Percentiles rank a stretch among this genome's conserved stretches.
phyloP scores from a whole-genome alignment of 2,329 filamentous ascomycete species.

The Alternaria sp. region DNA sequence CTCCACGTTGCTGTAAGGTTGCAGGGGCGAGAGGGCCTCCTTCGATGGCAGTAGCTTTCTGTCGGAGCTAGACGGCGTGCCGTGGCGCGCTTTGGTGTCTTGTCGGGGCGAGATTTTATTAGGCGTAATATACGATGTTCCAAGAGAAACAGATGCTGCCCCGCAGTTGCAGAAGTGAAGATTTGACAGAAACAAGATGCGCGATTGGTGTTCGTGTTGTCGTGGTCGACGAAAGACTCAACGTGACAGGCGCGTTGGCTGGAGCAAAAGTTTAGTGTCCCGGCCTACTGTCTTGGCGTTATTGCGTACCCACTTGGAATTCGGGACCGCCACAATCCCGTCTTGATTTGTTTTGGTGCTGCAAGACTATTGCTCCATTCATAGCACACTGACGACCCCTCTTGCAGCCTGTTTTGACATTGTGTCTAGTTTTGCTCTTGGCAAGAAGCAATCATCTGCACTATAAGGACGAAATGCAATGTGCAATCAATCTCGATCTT shows the following conservation, averaged over 20 bases:
- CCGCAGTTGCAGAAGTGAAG: constrained; percentile 34
- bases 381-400: not conserved
- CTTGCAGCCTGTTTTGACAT: not conserved
- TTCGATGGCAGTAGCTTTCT: not conserved
- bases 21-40: not conserved
- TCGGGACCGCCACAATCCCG: not conserved
- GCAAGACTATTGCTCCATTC: not conserved
- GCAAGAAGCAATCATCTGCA: not conserved
- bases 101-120: constrained; percentile 8
- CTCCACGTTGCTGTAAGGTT: not conserved
- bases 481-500: constrained; percentile 33
- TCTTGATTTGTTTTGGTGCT: not conserved
- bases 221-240: constrained; percentile 12
- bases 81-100: constrained; percentile 10
- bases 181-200: constrained; percentile 10
- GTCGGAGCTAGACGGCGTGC: constrained; percentile 8
- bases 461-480: not conserved
- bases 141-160: constrained; percentile 31
- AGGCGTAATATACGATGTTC: constrained; percentile 11
- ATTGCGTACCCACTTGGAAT: constrained; percentile 3
- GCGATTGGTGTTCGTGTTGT: constrained; percentile 20
- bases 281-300: constrained; percentile 29
- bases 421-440: not conserved
- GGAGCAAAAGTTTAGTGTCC: constrained; percentile 44
- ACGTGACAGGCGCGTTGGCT: constrained; percentile 31